Evolutionary conservation across 148 eudicot species (phyloP).

Genomic region (Rhododendron simsii): DNA sequence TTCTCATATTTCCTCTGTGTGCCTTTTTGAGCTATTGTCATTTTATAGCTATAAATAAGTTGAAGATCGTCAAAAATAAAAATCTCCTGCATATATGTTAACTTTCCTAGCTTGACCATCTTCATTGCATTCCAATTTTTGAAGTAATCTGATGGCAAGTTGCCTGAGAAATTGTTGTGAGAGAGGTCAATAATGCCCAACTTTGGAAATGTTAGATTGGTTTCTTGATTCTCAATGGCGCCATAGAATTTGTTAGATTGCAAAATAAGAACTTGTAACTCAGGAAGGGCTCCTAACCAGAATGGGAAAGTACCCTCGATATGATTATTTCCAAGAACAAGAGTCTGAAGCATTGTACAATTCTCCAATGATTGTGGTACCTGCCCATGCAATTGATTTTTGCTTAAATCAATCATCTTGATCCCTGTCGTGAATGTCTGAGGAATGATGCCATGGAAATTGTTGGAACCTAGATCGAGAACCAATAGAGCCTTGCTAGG

Average conservation of each 20-base stretch:
- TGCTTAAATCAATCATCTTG: neutral
- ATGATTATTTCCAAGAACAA: conserved; percentile 22
- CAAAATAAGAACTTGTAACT: too few relatives aligned
- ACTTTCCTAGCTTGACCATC: neutral
- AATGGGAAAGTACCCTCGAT: too few relatives aligned
- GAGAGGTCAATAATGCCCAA: conserved; percentile 40
- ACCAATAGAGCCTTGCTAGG: neutral
- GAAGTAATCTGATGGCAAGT: conserved; percentile 19
- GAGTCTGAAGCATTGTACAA: conserved; percentile 18
- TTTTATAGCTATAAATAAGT: conserved; percentile 1
- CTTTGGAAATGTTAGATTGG: conserved; percentile 1
- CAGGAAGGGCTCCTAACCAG: too few relatives aligned
- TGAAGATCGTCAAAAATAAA: too few relatives aligned
- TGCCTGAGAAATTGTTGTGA: conserved; percentile 25
- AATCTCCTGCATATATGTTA: neutral
- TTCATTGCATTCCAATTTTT: conserved; percentile 22
- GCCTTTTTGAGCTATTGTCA: conserved; percentile 36
- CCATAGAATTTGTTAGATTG: conserved; percentile 34
- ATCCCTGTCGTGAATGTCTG: too few relatives aligned
- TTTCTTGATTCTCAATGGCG: neutral
- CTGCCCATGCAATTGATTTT: neutral
- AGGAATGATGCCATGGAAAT: neutral
- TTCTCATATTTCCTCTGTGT: neutral
- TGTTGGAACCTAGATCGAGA: neutral
- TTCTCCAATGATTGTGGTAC: neutral